Evolutionary conservation across 1,284 basidiomycete species (phyloP), one percentile per base, ranked within the genome.

Genomic region (Pseudozyma hubeiensis): DNA sequence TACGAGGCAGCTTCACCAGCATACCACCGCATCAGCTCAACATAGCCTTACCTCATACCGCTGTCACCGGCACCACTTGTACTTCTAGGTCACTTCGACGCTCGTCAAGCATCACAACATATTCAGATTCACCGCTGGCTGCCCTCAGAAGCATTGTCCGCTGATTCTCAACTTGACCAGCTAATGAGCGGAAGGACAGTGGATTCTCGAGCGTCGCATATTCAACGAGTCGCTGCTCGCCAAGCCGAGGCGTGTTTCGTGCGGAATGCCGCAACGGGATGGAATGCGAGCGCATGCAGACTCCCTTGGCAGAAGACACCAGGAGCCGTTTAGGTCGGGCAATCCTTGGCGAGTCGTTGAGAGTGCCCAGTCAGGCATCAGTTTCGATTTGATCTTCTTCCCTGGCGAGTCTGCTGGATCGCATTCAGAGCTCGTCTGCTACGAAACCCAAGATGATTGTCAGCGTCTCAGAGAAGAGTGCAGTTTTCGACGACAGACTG

Each of bases 1-100:
- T 94, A 94, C 84, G 89, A 92, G 70, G 88, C 88, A 46, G 88
- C 92, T 7, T 89, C 88, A 73, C 79, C 89, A 49, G 88, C 89
- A 69, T 93, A 93, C 81, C 90, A 91, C 81, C 92, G 91, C 80
- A 87, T 91, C 39, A 68, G 70, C 49, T 65, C 57, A 6, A 79
- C 64, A 41, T 81, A 45, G 61, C 34, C 43, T 5, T 3, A 14
- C n/a, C n/a, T 24, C n/a, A 3, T 40, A 10, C 24, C n/a, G 29
- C 50, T 17, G 40, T 31, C 16, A 5, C 17, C 24, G 41, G n/a
- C 48, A 31, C 37, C 51, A 24, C 24, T 24, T 68, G 66, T 69
- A 59, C 59, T 47, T 64, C 9, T 69, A 70, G 61, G n/a, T 52
- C 34, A 24, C 13, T 39, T 17, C 7, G n/a, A 46, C 13, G 43